phyloP scores from a whole-genome alignment of 495 filamentous ascomycete genomes.

The Penicillium cosmopolitanum region DNA sequence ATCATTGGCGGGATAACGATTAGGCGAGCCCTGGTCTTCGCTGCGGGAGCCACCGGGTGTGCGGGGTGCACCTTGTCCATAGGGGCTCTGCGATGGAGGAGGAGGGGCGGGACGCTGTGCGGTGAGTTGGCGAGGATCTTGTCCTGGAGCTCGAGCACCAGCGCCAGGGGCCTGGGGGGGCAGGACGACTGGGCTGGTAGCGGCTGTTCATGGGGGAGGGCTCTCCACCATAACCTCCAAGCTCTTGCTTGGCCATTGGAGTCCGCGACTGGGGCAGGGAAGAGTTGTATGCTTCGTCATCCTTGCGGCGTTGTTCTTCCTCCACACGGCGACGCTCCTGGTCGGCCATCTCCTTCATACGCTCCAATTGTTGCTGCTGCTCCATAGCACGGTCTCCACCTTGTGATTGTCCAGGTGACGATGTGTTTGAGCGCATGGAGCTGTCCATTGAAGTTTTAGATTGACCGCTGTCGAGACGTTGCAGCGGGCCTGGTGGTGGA shows the following conservation, averaged over 20 bases:
- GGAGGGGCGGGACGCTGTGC: constrained; percentile 63
- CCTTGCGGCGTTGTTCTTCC: constrained; percentile 60
- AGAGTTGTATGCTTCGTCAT: constrained; percentile 85
- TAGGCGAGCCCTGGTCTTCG: constrained; percentile 39
- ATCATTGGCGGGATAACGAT: constrained; percentile 41
- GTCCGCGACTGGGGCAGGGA: constrained; percentile 75
- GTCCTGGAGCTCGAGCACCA: constrained; percentile 43
- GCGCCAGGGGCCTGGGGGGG: constrained; percentile 58
- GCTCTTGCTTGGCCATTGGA: constrained; percentile 84
- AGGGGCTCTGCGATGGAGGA: constrained; percentile 47
- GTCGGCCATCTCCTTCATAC: constrained; percentile 55
- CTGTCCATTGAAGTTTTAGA: constrained; percentile 33
- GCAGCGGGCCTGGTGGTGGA: constrained; percentile 57
- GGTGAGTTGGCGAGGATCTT: constrained; percentile 49
- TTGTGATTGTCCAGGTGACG: constrained; percentile 42
- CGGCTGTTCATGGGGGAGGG: constrained; percentile 57
- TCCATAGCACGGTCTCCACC: constrained; percentile 43
- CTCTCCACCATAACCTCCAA: constrained; percentile 66
- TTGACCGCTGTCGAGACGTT: constrained; percentile 47
- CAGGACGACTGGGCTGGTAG: constrained; percentile 79
- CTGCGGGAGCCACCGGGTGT: constrained; percentile 27
- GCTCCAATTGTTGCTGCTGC: constrained; percentile 46
- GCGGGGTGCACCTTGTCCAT: constrained; percentile 29
- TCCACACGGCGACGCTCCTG: constrained; percentile 55
- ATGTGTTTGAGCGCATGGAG: constrained; percentile 39